Conservation (phyloP, 2,329 filamentous ascomycete species). For the Lachnellula cervina region DNA sequence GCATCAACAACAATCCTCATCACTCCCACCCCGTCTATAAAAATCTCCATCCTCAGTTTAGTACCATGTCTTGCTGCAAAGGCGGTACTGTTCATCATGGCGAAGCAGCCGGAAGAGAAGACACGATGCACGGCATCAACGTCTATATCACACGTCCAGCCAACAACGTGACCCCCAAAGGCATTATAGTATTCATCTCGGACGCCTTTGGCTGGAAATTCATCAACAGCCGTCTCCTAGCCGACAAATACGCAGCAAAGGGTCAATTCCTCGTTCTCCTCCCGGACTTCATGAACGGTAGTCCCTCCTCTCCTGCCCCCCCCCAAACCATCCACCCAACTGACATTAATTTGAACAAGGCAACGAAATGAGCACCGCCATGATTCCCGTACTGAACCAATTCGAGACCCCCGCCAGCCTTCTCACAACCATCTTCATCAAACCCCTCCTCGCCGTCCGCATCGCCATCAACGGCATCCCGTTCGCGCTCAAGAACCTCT, state of each 20-base stretch:
- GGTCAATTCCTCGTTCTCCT: slow-evolving; percentile 42
- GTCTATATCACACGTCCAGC: slow-evolving; percentile 40
- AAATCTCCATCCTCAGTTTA: too few species aligned
- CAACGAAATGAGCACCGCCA: slow-evolving; percentile 7
- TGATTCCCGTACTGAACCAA: slow-evolving; percentile 17
- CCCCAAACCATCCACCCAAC: neutral
- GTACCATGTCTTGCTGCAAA: slow-evolving; percentile 27
- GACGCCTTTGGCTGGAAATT: slow-evolving; percentile 49
- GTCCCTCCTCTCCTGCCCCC: neutral
- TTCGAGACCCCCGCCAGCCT: slow-evolving; percentile 18
- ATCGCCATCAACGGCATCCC: slow-evolving; percentile 33
- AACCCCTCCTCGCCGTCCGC: slow-evolving; percentile 40
- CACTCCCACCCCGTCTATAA: too few species aligned
- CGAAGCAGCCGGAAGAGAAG: slow-evolving; percentile 36
- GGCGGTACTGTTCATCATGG: slow-evolving; percentile 37
- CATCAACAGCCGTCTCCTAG: slow-evolving; percentile 43
- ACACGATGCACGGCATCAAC: slow-evolving; percentile 39
- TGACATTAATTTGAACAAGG: slow-evolving; percentile 7
- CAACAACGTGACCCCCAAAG: slow-evolving; percentile 32
- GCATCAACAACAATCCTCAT: too few species aligned
- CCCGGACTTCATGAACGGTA: slow-evolving; percentile 49
- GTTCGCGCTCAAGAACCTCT: slow-evolving; percentile 27
- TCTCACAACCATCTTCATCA: slow-evolving; percentile 17
- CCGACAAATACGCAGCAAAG: slow-evolving; percentile 44
- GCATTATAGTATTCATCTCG: slow-evolving; percentile 44